Evolutionary conservation across 169 alveolate genomes (phyloP), one percentile per base, ranked within the genome.

Genomic region (Plasmodium vinckei): DNA sequence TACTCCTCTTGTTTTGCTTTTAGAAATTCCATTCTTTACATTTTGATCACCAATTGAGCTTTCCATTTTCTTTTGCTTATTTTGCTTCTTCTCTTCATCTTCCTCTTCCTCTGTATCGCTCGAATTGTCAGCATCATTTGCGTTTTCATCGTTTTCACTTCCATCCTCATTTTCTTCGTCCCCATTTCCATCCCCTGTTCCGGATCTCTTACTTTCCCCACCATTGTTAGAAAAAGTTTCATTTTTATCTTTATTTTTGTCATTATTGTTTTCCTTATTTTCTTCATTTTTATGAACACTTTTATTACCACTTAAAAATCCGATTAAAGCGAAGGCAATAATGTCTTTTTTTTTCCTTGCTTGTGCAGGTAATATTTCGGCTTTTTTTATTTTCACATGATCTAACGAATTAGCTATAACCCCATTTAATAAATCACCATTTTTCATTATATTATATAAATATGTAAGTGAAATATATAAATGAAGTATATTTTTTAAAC

Each of bases 291-390:
- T 15, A 9, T 5, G n/a, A n/a, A 39, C n/a, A 6, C 15, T 73
- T 10, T 53, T 61, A 17, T 61, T 73, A 25, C 17, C 54, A 33
- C 0, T 33, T 33, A 33, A 33, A 33, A 33, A 33, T 4, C 42
- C 7, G 15, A 7, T 73, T 44, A 17, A 27, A 39, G 61, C 33
- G 10, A 57, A 23, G 23, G 53, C 44, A 63, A 70, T 7, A 9
- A 15, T 56, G n/a, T 15, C 33, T 72, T 56, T 54, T 75, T 63
- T 75, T 53, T 75, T 75, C 19, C 59, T 71, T 54, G 47, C 59
- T 9, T 19, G 69, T 17, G 59, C 69, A 54, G 60, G 87, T 33
- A 33, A 33, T 33, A 33, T 33, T 33, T 33, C 42, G 0, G 13
- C n/a, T 46, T 63, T 75, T 61, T 47, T 64, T 46, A 56, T 33